These are phyloP conservation scores for Monosporascus sp. DNA, from an alignment of 2,329 filamentous ascomycete genomes.

Conservation along the genomic window DNA sequence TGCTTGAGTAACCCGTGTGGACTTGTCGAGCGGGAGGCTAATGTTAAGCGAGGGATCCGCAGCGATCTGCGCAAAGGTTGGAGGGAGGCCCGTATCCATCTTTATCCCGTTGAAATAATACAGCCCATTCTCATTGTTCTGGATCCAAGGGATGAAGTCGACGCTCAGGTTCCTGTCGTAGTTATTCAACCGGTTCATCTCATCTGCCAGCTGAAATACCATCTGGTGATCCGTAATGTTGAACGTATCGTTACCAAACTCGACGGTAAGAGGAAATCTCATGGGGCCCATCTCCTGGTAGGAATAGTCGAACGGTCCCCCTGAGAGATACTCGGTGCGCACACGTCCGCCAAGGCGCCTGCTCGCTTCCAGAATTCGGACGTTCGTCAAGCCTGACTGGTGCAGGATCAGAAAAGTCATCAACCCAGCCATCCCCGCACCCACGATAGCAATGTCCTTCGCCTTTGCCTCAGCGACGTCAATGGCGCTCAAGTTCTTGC, in stretches of 20 bases:
- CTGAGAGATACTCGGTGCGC: slow-evolving; percentile 57
- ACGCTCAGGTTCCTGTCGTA: slow-evolving; percentile 43
- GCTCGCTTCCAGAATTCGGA: slow-evolving; percentile 57
- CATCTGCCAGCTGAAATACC: slow-evolving; percentile 55
- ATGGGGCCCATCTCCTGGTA: slow-evolving; percentile 66
- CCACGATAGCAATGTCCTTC: slow-evolving; percentile 58
- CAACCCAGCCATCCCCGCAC: slow-evolving; percentile 60
- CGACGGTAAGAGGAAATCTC: slow-evolving; percentile 52
- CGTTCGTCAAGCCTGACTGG: slow-evolving; percentile 51
- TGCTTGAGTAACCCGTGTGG: slow-evolving; percentile 21
- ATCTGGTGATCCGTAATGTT: slow-evolving; percentile 59
- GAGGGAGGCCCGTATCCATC: slow-evolving; percentile 46
- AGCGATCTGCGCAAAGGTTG: slow-evolving; percentile 43
- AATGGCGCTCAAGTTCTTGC: slow-evolving; percentile 46
- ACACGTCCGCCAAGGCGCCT: slow-evolving; percentile 59
- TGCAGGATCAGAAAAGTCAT: slow-evolving; percentile 51
- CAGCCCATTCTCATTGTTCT: slow-evolving; percentile 50
- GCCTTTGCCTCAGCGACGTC: slow-evolving; percentile 50
- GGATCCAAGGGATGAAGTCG: slow-evolving; percentile 60
- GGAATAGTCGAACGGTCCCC: slow-evolving; percentile 55
- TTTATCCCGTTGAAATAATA: slow-evolving; percentile 42
- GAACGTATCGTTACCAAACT: slow-evolving; percentile 48
- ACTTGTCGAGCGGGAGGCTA: slow-evolving; percentile 26
- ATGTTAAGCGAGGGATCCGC: slow-evolving; percentile 33
- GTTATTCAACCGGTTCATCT: slow-evolving; percentile 56